Percentiles rank a stretch among this genome's conserved stretches.
Evolutionary conservation across 2,329 filamentous ascomycete species (phyloP).

Genomic region (Aschersonia sp.): DNA sequence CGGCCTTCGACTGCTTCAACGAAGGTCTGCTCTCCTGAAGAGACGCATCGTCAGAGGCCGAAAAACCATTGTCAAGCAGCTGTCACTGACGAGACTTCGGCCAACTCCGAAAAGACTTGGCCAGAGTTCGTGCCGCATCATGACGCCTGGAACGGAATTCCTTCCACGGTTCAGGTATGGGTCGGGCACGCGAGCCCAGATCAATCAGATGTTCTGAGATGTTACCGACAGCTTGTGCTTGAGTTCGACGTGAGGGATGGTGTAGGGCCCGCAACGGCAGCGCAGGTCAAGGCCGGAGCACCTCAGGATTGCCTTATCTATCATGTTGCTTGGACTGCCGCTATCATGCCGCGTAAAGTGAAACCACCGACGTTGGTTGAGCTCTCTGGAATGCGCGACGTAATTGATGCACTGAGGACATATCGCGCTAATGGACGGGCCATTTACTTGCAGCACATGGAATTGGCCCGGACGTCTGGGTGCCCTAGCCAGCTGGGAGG

Average conservation of each 20-base stretch:
- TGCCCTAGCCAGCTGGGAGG: slow-evolving; percentile 6
- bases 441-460: slow-evolving; percentile 10
- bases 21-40: slow-evolving; percentile 1
- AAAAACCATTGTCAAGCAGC: neutral
- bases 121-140: slow-evolving; percentile 11
- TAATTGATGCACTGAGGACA: slow-evolving; percentile 24
- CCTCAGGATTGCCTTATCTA: slow-evolving; percentile 31
- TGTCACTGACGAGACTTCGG: neutral
- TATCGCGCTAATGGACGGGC: slow-evolving; percentile 20
- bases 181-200: slow-evolving; percentile 22
- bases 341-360: slow-evolving; percentile 22
- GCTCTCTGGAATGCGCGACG: slow-evolving; percentile 26
- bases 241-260: slow-evolving; percentile 18
- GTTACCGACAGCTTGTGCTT: slow-evolving; percentile 31
- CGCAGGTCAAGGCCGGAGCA: slow-evolving; percentile 34
- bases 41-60: neutral
- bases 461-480: slow-evolving; percentile 3
- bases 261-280: slow-evolving; percentile 31
- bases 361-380: slow-evolving; percentile 13
- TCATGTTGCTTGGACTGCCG: slow-evolving; percentile 35
- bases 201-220: slow-evolving; percentile 23
- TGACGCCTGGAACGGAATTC: slow-evolving; percentile 12
- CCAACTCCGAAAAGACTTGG: slow-evolving; percentile 6
- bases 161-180: slow-evolving; percentile 25
- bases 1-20: slow-evolving; percentile 3